These are phyloP conservation scores for Ceratopteris richardii DNA, from an alignment of 75 land plant genomes.

Conservation along the genomic window DNA sequence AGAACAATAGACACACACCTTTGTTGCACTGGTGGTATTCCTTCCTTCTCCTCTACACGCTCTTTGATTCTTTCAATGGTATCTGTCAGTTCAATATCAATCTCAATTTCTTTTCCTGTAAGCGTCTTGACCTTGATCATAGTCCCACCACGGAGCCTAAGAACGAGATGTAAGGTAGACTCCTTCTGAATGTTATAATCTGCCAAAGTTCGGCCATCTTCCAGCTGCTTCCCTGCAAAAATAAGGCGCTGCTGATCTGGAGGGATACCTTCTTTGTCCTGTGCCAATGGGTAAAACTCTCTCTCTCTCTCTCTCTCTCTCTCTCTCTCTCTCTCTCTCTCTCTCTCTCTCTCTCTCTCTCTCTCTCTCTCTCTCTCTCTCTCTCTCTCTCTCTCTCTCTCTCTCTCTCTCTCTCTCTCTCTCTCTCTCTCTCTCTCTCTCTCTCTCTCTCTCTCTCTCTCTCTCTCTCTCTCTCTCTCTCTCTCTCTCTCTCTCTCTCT, in stretches of 20 bases:
- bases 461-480: too few relatives aligned
- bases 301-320: neutral
- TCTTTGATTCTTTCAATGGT: conserved; percentile 89
- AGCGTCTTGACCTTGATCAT: conserved; percentile 96
- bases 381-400: too few relatives aligned
- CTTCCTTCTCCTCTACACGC: conserved; percentile 91
- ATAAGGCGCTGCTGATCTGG: conserved; percentile 74
- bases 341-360: conserved; percentile 8
- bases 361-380: too few relatives aligned
- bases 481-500: too few relatives aligned
- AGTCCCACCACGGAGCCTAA: conserved; percentile 85
- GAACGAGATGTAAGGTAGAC: conserved; percentile 71
- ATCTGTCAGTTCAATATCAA: conserved; percentile 86
- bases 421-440: too few relatives aligned
- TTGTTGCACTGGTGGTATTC: conserved; percentile 89
- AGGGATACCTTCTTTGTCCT: conserved; percentile 86
- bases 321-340: conserved; percentile 12
- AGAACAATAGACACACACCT: too few relatives aligned
- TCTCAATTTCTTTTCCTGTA: conserved; percentile 93
- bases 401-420: too few relatives aligned
- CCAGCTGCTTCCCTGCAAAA: conserved; percentile 88
- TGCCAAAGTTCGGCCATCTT: conserved; percentile 82
- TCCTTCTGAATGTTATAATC: conserved; percentile 92
- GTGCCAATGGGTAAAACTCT: neutral
- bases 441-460: too few relatives aligned